Evolutionary conservation across 129 eudicot species (phyloP).

Genomic region (Solidago caesia): DNA sequence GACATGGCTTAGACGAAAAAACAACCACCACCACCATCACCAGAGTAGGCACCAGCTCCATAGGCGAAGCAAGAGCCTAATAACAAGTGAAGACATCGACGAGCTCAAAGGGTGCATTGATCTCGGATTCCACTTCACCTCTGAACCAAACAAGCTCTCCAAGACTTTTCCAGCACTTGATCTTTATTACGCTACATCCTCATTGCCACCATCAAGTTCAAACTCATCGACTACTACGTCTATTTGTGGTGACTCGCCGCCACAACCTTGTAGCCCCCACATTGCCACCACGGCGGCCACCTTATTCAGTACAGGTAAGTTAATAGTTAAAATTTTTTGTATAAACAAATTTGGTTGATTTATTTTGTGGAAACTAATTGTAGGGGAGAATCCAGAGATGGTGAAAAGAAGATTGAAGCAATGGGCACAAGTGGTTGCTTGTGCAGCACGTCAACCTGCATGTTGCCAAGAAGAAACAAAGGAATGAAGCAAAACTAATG

Average conservation of each 20-base stretch:
- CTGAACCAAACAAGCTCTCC: constrained; percentile 23
- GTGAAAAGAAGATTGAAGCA: constrained; percentile 38
- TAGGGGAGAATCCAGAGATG: constrained; percentile 37
- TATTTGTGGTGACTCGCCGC: constrained; percentile 31
- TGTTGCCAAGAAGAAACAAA: constrained; percentile 24
- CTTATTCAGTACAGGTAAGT: constrained; percentile 28
- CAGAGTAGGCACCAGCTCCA: constrained; percentile 18
- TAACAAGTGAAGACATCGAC: constrained; percentile 32
- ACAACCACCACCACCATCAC: constrained; percentile 22
- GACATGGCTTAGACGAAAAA: constrained; percentile 29
- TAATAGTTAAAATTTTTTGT: no score
- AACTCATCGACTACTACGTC: constrained; percentile 24
- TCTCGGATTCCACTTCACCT: constrained; percentile 29
- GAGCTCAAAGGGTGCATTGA: constrained; percentile 40
- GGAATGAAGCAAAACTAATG: constrained; percentile 18
- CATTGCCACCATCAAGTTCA: constrained; percentile 17
- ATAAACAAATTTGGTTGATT: neutral
- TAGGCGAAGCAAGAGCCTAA: constrained; percentile 32
- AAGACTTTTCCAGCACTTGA: constrained; percentile 37
- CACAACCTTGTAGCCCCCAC: constrained; percentile 29
- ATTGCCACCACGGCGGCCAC: constrained; percentile 8
- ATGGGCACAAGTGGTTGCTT: constrained; percentile 42
- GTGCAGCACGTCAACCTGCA: constrained; percentile 42
- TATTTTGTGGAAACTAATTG: neutral
- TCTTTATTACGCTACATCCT: constrained; percentile 36